A percentile compares a stretch with the other conserved stretches of the same genome.
These are phyloP conservation scores for Anthostomella pinea DNA, from an alignment of 2,329 filamentous ascomycete species.

Conservation along the genomic window DNA sequence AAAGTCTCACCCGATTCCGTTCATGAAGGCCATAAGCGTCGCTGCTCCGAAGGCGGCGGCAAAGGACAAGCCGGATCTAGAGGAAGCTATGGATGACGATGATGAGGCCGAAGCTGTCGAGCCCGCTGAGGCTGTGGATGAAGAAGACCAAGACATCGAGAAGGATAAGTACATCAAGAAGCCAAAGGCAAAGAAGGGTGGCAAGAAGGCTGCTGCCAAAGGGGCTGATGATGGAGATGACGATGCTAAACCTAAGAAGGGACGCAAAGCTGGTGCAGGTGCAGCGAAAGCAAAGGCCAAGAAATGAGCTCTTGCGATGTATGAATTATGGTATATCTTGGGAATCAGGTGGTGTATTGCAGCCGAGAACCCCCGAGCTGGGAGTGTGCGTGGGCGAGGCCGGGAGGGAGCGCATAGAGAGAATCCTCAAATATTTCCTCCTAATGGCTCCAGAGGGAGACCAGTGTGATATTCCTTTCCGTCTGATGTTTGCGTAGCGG, in stretches of 20 bases:
- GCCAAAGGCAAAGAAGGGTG: constrained; percentile 69
- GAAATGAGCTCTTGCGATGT: too few relatives aligned
- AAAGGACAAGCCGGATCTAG: constrained; percentile 83
- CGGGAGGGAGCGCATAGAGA: too few relatives aligned
- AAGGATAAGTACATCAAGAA: constrained; percentile 97
- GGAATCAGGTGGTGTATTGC: too few relatives aligned
- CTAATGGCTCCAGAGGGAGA: too few relatives aligned
- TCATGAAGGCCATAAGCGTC: constrained; percentile 87
- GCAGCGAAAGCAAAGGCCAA: constrained; percentile 29
- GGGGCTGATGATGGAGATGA: constrained; percentile 47
- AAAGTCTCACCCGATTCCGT: constrained; percentile 84
- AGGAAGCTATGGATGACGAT: constrained; percentile 93
- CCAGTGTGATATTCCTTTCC: too few relatives aligned
- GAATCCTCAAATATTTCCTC: too few relatives aligned
- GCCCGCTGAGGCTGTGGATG: constrained; percentile 61
- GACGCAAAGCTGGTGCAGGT: constrained; percentile 22
- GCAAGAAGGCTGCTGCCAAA: constrained; percentile 35
- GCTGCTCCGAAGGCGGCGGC: constrained; percentile 67
- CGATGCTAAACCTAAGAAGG: constrained; percentile 48
- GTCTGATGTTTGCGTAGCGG: too few relatives aligned
- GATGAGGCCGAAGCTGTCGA: constrained; percentile 67
- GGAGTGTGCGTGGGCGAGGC: too few relatives aligned
- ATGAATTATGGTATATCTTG: constrained; percentile 1
- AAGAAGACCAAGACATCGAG: constrained; percentile 72
- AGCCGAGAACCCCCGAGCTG: too few relatives aligned